Evolutionary conservation across 192 early-diverging fungal species (phyloP).

Genomic region (Backusella macrospora): DNA sequence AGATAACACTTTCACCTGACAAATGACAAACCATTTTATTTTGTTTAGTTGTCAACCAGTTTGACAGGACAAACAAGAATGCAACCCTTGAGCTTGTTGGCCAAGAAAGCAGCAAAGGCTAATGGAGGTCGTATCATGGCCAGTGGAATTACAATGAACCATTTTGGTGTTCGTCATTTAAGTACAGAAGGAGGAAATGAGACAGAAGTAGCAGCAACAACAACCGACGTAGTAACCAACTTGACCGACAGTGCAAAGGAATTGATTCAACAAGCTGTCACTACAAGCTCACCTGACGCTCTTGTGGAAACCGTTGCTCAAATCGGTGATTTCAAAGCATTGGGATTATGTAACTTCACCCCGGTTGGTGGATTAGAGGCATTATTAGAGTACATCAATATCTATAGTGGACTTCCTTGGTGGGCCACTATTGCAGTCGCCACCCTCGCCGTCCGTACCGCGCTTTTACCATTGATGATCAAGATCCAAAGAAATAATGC

Average conservation of each 20-base stretch:
- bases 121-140: conserved; percentile 14
- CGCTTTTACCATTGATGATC: conserved; percentile 73
- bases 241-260: conserved; percentile 9
- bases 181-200: conserved; percentile 9
- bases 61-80: neutral
- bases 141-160: neutral
- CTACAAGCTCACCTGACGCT: conserved; percentile 35
- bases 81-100: conserved; percentile 5
- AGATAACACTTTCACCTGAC: neutral
- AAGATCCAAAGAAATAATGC: conserved; percentile 72
- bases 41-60: conserved; percentile 15
- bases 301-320: conserved; percentile 60
- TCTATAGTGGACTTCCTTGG: conserved; percentile 89
- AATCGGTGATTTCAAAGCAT: conserved; percentile 83
- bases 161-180: conserved; percentile 15
- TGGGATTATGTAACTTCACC: conserved; percentile 75
- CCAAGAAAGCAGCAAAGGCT: conserved; percentile 1
- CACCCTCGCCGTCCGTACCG: conserved; percentile 69
- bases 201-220: neutral
- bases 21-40: neutral
- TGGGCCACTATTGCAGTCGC: conserved; percentile 82
- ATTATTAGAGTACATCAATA: conserved; percentile 77
- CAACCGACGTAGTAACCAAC: conserved; percentile 13
- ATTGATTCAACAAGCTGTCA: conserved; percentile 9
- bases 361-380: conserved; percentile 76